These are phyloP conservation scores for Curvularia eragrostidis DNA, from an alignment of 2,329 filamentous ascomycete species.

Conservation along the genomic window DNA sequence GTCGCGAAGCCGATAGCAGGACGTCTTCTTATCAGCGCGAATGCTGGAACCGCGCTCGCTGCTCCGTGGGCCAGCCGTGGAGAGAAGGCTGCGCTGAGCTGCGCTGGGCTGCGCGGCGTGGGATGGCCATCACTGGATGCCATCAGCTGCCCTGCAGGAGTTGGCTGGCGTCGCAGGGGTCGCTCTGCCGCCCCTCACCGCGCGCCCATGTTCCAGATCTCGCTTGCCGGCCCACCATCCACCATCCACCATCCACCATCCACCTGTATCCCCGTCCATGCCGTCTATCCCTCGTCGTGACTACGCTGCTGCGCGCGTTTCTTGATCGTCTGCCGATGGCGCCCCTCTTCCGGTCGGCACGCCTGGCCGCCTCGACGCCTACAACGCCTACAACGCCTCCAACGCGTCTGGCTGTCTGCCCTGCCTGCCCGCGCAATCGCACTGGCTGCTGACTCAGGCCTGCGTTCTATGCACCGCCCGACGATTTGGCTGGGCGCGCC, in stretches of 20 bases:
- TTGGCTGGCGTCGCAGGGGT: constrained; percentile 11
- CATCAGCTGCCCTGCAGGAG: constrained; percentile 16
- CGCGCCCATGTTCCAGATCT: constrained; percentile 23
- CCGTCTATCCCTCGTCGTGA: too few species aligned
- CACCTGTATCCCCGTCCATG: too few species aligned
- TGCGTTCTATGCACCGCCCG: background rate
- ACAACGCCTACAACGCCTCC: too few species aligned
- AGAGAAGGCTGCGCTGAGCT: too few species aligned
- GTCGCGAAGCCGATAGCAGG: background rate
- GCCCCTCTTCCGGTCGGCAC: too few species aligned
- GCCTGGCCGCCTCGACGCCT: too few species aligned
- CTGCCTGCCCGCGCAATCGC: background rate
- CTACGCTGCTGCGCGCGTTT: too few species aligned
- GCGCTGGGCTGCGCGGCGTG: too few species aligned
- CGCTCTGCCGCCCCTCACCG: constrained; percentile 4
- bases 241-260: background rate
- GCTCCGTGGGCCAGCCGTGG: background rate
- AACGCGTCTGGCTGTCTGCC: too few species aligned
- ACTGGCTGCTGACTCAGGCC: constrained; percentile 1
- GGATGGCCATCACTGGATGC: constrained; percentile 5
- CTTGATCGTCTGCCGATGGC: too few species aligned
- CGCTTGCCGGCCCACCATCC: constrained; percentile 5
- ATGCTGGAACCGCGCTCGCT: background rate
- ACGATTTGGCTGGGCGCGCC: too few species aligned
- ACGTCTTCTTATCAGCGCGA: background rate